These are phyloP conservation scores for Carex arenaria DNA, from an alignment of 202 grass and related monocot genomes.

Conservation along the genomic window DNA sequence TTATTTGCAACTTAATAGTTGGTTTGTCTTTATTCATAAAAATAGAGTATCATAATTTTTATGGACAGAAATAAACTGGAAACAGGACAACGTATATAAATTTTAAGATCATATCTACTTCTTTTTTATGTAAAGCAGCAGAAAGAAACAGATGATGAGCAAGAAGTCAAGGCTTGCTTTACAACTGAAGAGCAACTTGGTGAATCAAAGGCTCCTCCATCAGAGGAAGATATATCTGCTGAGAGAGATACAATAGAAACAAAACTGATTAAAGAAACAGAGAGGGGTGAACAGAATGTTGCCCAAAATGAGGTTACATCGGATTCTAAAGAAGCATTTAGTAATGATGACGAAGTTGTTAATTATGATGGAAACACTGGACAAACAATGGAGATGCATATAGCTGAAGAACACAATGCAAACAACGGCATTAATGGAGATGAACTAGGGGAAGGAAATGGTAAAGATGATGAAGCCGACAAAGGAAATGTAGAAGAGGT, in stretches of 20 bases:
- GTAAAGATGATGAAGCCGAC: background rate
- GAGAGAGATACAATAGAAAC: background rate
- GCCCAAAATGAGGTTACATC: background rate
- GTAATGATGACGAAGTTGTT: background rate
- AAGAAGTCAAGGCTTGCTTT: background rate
- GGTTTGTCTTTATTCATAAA: background rate
- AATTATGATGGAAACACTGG: background rate
- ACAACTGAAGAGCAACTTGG: background rate
- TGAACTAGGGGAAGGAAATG: background rate
- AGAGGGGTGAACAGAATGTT: background rate
- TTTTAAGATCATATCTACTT: background rate
- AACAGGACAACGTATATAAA: background rate
- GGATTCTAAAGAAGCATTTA: background rate
- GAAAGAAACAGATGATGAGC: background rate
- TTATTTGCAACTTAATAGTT: no score
- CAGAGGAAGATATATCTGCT: background rate
- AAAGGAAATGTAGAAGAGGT: slow-evolving; percentile 14
- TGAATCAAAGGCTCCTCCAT: background rate
- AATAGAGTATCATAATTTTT: background rate
- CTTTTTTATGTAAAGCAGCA: background rate
- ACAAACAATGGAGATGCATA: background rate
- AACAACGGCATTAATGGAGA: background rate
- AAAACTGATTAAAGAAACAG: background rate
- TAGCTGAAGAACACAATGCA: background rate
- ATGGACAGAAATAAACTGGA: background rate